Conservation (phyloP, 306 rosid species). For the Quercus dentata region DNA sequence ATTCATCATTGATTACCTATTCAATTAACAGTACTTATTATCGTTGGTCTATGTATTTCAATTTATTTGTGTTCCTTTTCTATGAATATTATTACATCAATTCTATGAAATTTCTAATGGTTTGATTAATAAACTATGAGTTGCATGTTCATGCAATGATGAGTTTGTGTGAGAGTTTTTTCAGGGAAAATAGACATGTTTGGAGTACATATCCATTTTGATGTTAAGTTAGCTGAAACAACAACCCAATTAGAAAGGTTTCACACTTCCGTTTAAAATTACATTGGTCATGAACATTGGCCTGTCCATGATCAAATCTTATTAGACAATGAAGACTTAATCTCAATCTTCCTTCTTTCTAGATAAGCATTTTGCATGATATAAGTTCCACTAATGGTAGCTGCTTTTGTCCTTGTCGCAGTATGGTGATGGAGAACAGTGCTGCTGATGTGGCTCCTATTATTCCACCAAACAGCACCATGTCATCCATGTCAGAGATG, state of each 20-base stretch:
- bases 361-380: constrained; percentile 11
- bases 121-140: constrained; percentile 1
- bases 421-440: constrained; percentile 78
- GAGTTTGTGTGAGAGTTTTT: constrained; percentile 6
- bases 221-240: neutral
- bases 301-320: neutral
- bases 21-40: neutral
- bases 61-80: neutral
- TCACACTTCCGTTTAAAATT: too few species aligned
- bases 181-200: neutral
- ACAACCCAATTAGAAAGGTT: too few species aligned
- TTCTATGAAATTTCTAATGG: constrained; percentile 2
- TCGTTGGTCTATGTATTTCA: constrained; percentile 11
- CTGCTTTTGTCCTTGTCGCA: constrained; percentile 46
- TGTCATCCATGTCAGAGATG: constrained; percentile 80
- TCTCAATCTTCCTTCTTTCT: neutral
- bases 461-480: constrained; percentile 62
- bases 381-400: constrained; percentile 28
- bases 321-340: constrained; percentile 4
- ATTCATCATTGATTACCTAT: constrained; percentile 2
- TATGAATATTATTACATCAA: neutral
- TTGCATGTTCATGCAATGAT: neutral
- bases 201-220: neutral
- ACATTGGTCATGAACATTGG: neutral
- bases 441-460: constrained; percentile 55